A percentile compares a stretch with the other conserved stretches of the same genome.
These are phyloP conservation scores for Zarea fungicola DNA, from an alignment of 2,329 filamentous ascomycete genomes.

Conservation along the genomic window DNA sequence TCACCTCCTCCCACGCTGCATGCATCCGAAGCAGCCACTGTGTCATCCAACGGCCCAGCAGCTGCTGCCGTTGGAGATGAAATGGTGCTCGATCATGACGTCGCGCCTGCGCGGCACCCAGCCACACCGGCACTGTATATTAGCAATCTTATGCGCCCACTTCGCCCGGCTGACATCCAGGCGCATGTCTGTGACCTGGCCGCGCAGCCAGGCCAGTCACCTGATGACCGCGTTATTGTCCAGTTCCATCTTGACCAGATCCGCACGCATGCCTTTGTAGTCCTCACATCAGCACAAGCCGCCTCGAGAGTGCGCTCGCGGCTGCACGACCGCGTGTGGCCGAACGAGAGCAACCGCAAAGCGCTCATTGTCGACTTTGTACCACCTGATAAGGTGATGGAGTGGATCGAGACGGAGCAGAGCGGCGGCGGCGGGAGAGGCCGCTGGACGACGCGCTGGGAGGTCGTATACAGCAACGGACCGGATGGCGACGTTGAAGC, in stretches of 20 bases:
- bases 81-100: slow-evolving; percentile 31
- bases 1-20: background rate
- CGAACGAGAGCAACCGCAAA: slow-evolving; percentile 78
- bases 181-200: slow-evolving; percentile 67
- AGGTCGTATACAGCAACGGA: slow-evolving; percentile 63
- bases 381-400: slow-evolving; percentile 64
- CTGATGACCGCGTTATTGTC: slow-evolving; percentile 49
- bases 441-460: slow-evolving; percentile 53
- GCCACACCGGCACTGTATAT: slow-evolving; percentile 81
- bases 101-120: slow-evolving; percentile 59
- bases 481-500: slow-evolving; percentile 51
- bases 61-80: slow-evolving; percentile 20
- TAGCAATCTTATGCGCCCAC: slow-evolving; percentile 80
- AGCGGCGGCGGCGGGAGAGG: slow-evolving; percentile 37
- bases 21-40: background rate
- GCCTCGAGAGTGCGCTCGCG: slow-evolving; percentile 71
- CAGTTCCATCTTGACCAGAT: slow-evolving; percentile 78
- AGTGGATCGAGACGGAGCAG: slow-evolving; percentile 71
- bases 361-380: slow-evolving; percentile 86
- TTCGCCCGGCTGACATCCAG: slow-evolving; percentile 63
- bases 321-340: slow-evolving; percentile 78
- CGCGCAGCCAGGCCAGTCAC: slow-evolving; percentile 46
- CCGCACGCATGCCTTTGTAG: slow-evolving; percentile 79
- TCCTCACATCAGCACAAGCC: slow-evolving; percentile 62
- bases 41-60: slow-evolving; percentile 14